Evolutionary conservation across 139 green algal genomes (phyloP), one percentile per base, ranked within the genome.

Genomic region (Limnomonas spitsbergensis): DNA sequence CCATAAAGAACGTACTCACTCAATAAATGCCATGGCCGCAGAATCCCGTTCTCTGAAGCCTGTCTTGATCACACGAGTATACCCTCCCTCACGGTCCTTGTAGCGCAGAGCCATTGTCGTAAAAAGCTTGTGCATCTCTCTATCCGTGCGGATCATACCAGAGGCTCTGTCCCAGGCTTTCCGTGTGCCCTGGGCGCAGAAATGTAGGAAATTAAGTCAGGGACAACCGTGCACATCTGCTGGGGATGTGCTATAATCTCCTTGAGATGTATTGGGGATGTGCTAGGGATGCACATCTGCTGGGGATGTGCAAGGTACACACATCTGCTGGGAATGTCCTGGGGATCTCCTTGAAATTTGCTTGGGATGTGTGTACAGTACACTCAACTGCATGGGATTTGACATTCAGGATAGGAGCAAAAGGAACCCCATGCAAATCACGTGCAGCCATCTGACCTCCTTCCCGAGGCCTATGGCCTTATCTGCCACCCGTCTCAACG

Each of bases 1-100:
- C n/a, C n/a, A n/a, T n/a, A n/a, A n/a, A n/a, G 26, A 80, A 31
- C 38, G 35, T 31, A 82, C 88, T 87, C 68, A 96, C 88, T 98
- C 95, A 31, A 98, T 94, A 81, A 91, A 95, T 0, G 95, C 94
- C 86, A 98, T 93, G 27, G 89, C 84, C 31, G 93, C 93, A 4
- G 92, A 86, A 69, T 98, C 94, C 27, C 86, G 82, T 4, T 82
- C 53, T 2, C 95, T 80, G 53, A 85, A 80, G 1, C 92, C 75
- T 0, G 91, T 91, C 20, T 82, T 85, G 40, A 97, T 77, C 4
- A 98, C 84, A 4, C 94, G 82, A 1, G 94, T 98, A 86, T 97
- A 98, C 40, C 95, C 95, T 3, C 95, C 95, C 4, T 88, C 74
- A 32, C 95, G 79, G 3, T 94, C 82, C n/a, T 81, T 79, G 80